A percentile compares a stretch with the other conserved stretches of the same genome.
Evolutionary conservation across 768 basidiomycete genomes (phyloP).

Genomic region (Tephrocybe sp.): DNA sequence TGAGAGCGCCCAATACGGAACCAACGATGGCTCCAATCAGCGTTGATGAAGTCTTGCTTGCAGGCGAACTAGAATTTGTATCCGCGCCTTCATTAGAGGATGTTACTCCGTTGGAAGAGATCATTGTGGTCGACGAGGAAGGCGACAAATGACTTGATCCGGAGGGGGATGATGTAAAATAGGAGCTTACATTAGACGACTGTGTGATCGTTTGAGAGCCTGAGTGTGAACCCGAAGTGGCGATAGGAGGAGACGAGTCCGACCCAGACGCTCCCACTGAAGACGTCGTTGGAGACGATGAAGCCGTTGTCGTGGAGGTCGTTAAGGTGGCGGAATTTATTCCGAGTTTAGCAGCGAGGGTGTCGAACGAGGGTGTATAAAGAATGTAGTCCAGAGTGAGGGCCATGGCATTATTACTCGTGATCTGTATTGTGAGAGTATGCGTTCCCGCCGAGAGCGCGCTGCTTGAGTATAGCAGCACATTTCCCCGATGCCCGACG

Average conservation of each 20-base stretch:
- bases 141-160: background rate
- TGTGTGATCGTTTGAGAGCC: too few relatives aligned
- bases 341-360: slow-evolving; percentile 3
- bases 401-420: background rate
- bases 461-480: background rate
- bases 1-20: background rate
- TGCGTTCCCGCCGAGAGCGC: slow-evolving; percentile 1
- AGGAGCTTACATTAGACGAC: too few relatives aligned
- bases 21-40: background rate
- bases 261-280: background rate
- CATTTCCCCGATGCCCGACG: background rate
- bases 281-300: background rate
- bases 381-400: slow-evolving; percentile 7
- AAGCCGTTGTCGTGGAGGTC: background rate
- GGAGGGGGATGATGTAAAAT: too few relatives aligned
- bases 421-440: slow-evolving; percentile 9
- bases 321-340: background rate
- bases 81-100: background rate
- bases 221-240: too few relatives aligned
- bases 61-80: background rate
- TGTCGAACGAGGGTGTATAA: slow-evolving; percentile 6
- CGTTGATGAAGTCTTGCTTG: background rate
- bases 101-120: too few relatives aligned
- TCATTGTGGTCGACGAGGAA: too few relatives aligned
- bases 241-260: too few relatives aligned